Conservation (phyloP, 805 yeast species). For the Candida stauntonica region DNA sequence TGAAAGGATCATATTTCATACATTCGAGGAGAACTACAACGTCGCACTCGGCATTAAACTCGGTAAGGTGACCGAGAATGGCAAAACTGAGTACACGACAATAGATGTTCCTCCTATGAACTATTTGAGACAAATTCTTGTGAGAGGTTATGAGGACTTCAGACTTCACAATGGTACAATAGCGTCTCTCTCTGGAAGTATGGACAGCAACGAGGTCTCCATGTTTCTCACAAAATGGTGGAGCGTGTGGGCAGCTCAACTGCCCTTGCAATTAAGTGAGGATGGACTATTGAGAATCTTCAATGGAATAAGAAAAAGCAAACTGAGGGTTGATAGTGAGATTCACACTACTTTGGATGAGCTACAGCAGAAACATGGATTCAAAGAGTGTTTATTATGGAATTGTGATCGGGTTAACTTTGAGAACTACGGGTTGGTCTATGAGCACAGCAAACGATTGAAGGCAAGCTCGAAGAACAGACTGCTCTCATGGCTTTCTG, state of each 20-base stretch:
- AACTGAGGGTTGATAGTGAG: constrained; percentile 15
- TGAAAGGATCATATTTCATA: constrained; percentile 24
- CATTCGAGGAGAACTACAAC: constrained; percentile 28
- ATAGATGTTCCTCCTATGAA: constrained; percentile 25
- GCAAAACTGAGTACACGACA: constrained; percentile 7
- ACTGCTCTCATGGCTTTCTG: constrained; percentile 22
- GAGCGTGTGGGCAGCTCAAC: constrained; percentile 31
- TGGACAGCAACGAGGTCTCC: constrained; percentile 18
- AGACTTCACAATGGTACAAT: constrained; percentile 25
- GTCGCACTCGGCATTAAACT: constrained; percentile 23
- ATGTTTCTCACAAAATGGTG: constrained; percentile 32
- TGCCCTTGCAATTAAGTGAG: constrained; percentile 26
- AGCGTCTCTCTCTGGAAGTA: constrained; percentile 13
- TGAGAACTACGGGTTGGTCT: constrained; percentile 22
- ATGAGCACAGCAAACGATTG: constrained; percentile 14
- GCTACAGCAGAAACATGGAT: constrained; percentile 4
- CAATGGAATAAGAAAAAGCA: constrained; percentile 20
- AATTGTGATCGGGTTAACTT: constrained; percentile 3
- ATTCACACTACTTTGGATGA: constrained; percentile 23
- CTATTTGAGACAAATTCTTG: constrained; percentile 24
- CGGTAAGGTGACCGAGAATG: constrained; percentile 19
- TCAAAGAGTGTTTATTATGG: constrained; percentile 22
- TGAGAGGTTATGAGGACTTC: constrained; percentile 25
- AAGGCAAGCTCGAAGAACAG: constrained; percentile 7
- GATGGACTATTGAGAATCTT: constrained; percentile 33